Base-by-base conservation (phyloP, 441 rosid genomes). In the Arabidopsis lyrata region DNA sequence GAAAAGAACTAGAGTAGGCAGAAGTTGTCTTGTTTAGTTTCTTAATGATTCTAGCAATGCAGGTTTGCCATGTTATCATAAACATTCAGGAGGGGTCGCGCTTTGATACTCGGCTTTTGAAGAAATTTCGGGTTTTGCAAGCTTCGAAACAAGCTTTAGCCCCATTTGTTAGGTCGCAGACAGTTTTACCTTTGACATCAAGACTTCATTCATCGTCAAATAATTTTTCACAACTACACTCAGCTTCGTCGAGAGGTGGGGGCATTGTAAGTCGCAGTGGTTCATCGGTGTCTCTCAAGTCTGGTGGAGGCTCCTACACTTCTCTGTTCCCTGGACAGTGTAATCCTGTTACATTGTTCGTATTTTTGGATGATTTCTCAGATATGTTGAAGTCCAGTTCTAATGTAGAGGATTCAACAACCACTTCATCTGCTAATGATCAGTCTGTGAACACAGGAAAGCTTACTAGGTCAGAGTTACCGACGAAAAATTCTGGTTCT, bases 1-100 rank as follows among this genome's bases (percentile, higher is more conserved):
- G 27, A 24, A 24, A 24, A 24, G 0, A 24, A 24, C 27, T 24
- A 32, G 41, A 32, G 14, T 31, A 35, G 63, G n/a, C n/a, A 41
- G 16, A 60, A 22, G 10, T 61, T 64, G 44, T 44, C 32, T 66
- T 66, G 36, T 35, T 66, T 48, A 20, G 60, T 50, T 66, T 20
- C 8, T 34, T 66, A 14, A 20, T 65, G 13, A 45, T 63, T 52
- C 1, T 80, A 79, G 82, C 73, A 74, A 73, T 88, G 92, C 96
- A 92, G 97, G 97, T 90, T 27, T 92, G 96, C 81, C 97, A 92
- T 85, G 79, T 88, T 60, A 75, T 92, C 60, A 61, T 92, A 58
- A 85, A 85, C 74, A 80, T 90, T 48, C 87, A 80, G 69, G 94
- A 90, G 70, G 92, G 92, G 34, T 85, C 93, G 31, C 83, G 83